phyloP scores from a whole-genome alignment of 768 basidiomycete genomes.

The Inosperma sp. region DNA sequence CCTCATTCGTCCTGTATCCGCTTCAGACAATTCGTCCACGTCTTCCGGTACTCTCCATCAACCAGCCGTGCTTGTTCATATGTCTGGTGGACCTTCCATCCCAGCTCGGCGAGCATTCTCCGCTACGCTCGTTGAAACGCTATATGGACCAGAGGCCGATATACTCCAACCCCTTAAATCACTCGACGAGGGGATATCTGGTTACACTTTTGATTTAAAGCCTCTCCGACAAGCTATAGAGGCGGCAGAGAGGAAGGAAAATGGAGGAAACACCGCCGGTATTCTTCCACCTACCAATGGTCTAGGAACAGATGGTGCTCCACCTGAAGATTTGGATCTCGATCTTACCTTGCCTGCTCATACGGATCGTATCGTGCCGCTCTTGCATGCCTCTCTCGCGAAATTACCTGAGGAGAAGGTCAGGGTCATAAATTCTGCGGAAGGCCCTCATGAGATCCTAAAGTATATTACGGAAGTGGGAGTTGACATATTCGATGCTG shows the following conservation, averaged over 20 bases:
- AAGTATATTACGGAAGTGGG: constrained; percentile 59
- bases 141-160: constrained; percentile 53
- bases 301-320: neutral
- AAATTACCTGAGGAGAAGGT: constrained; percentile 52
- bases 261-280: neutral
- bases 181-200: constrained; percentile 65
- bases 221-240: constrained; percentile 28
- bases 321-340: neutral
- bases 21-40: neutral
- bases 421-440: constrained; percentile 53
- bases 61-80: constrained; percentile 59
- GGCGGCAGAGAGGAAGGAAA: no score
- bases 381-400: constrained; percentile 58
- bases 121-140: constrained; percentile 47
- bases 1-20: constrained; percentile 36
- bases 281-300: neutral
- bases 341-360: constrained; percentile 11
- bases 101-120: constrained; percentile 65
- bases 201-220: constrained; percentile 68
- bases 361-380: constrained; percentile 25
- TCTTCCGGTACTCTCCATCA: constrained; percentile 12
- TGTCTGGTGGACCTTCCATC: constrained; percentile 56
- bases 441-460: constrained; percentile 74
- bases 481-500: constrained; percentile 70
- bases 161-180: constrained; percentile 36